Evolutionary conservation across 805 yeast genomes (phyloP), one percentile per base, ranked within the genome.

Genomic region (Saccharomyces paradoxus): DNA sequence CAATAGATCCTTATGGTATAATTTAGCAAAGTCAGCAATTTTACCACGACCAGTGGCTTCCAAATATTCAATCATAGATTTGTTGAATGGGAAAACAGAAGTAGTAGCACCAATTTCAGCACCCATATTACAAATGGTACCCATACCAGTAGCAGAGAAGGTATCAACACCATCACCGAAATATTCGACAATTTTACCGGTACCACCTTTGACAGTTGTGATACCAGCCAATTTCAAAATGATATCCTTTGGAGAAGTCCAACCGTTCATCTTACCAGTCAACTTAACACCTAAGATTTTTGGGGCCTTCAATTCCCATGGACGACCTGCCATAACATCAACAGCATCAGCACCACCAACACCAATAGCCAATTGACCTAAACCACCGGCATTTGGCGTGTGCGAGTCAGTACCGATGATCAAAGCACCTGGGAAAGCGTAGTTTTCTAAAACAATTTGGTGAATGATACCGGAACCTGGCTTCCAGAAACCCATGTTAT

Each of bases 281-380:
- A 94, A 81, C 74, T 89, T 87, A 64, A 94, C 96, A 74, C 99
- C 99, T 60, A 94, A 77, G 47, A 90, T 77, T 75, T 89, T 89
- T 63, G 99, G 99, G 53, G 98, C 98, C 78, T 91, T 91, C 72
- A 94, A 81, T 77, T 94, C 99, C 99, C 99, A 94, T 55, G 99
- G 97, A 30, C 94, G 86, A 61, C 94, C 96, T 48, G 98, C 90
- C 68, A 94, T 77, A 51, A 94, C 99, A 73, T 94, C 99, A 54
- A 94, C 99, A 46, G 99, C 99, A 75, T 94, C 99, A 54, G 99
- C 99, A 78, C 99, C 99, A 75, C 99, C 99, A 46, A 94, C 99
- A 76, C 99, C 99, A 70, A 94, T 94, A 65, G 99, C 98, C 62
- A 92, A 85, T 62, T 96, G 96, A 71, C 99, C 99, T 59, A 94